Evolutionary conservation across 2,329 filamentous ascomycete species (phyloP).

Genomic region (Chaetomium globosum): DNA sequence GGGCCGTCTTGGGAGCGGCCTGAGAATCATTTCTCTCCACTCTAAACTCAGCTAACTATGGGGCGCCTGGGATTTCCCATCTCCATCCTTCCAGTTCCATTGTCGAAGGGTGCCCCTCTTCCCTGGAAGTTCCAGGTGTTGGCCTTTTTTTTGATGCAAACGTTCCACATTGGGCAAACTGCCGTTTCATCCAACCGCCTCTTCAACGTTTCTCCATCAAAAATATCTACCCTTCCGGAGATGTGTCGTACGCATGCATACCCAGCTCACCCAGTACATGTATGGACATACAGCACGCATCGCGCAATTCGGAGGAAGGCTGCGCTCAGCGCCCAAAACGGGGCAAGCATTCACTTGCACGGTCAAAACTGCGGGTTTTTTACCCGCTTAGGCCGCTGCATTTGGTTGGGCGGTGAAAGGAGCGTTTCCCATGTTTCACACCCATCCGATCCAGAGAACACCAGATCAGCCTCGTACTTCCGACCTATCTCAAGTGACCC

Average conservation of each 20-base stretch:
- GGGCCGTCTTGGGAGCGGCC: conserved; percentile 9
- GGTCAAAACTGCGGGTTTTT: background rate
- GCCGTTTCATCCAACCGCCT: background rate
- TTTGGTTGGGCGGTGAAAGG: conserved; percentile 14
- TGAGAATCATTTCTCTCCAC: background rate
- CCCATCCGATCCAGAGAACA: background rate
- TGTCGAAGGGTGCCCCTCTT: background rate
- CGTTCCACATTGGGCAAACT: background rate
- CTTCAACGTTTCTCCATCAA: background rate
- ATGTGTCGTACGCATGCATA: conserved; percentile 13
- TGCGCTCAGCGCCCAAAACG: conserved; percentile 22
- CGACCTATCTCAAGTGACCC: background rate
- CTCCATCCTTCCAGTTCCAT: background rate
- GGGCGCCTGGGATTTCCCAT: background rate
- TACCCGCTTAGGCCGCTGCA: background rate
- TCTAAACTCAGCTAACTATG: background rate
- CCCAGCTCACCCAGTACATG: background rate
- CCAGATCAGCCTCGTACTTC: conserved; percentile 18
- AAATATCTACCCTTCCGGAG: conserved; percentile 4
- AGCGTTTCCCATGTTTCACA: conserved; percentile 9
- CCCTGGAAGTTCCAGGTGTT: background rate
- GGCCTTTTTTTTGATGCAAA: background rate
- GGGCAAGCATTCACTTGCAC: background rate
- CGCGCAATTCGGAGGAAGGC: conserved; percentile 25
- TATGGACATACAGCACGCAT: conserved; percentile 23